These are phyloP conservation scores for Paecilomyces fulvus DNA, from an alignment of 2,329 filamentous ascomycete species.

Conservation along the genomic window DNA sequence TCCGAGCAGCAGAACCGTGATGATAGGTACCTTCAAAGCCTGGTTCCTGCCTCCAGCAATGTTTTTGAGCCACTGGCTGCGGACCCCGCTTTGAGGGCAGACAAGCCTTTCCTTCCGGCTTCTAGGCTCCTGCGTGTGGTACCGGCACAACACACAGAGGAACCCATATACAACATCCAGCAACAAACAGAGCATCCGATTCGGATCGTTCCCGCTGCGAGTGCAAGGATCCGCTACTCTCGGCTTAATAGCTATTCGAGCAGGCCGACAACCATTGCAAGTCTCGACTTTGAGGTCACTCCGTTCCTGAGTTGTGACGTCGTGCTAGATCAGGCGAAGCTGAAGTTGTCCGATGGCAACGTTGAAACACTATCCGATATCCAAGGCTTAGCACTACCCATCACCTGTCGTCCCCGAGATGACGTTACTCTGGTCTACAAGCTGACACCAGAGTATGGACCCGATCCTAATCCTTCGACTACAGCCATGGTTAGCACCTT, in stretches of 20 bases:
- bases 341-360: conserved; percentile 40
- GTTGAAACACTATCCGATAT: conserved; percentile 36
- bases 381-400: conserved; percentile 26
- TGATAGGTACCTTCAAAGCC: conserved; percentile 46
- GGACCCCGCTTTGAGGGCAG: conserved; percentile 39
- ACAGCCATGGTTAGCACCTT: conserved; percentile 34
- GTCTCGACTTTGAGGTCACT: conserved; percentile 49
- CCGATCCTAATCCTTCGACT: conserved; percentile 27
- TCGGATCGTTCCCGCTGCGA: conserved; percentile 47
- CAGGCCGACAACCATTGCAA: conserved; percentile 42
- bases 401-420: conserved; percentile 44
- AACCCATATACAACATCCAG: conserved; percentile 45
- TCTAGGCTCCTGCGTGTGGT: conserved; percentile 49
- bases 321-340: conserved; percentile 39
- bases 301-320: conserved; percentile 44
- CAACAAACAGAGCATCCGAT: conserved; percentile 46
- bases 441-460: conserved; percentile 33
- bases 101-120: conserved; percentile 48
- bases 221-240: conserved; percentile 49
- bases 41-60: conserved; percentile 49
- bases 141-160: conserved; percentile 41
- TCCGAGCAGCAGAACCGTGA: conserved; percentile 25
- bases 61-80: conserved; percentile 48
- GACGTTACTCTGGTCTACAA: conserved; percentile 51
- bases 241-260: conserved; percentile 36